Evolutionary conservation across 176 grass and related monocot species (phyloP).

Genomic region (Poa annua): DNA sequence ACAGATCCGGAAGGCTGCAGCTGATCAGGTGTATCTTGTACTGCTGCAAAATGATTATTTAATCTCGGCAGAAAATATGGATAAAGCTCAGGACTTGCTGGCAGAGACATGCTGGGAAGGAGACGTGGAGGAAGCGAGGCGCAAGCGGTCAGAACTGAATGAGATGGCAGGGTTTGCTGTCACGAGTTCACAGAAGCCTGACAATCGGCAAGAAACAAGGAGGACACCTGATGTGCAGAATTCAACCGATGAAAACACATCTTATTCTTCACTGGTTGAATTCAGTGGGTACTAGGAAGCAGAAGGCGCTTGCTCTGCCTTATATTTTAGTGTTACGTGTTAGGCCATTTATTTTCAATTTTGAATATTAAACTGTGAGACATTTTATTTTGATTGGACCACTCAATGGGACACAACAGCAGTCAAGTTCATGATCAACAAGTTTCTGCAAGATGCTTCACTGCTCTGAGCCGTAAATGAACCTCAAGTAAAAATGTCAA

Average conservation of each 20-base stretch:
- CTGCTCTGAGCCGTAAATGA: not conserved
- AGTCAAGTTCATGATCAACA: not conserved
- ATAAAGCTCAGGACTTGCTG: constrained; percentile 71
- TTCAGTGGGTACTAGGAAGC: constrained; percentile 75
- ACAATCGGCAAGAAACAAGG: constrained; percentile 36
- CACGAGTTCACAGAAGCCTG: constrained; percentile 15
- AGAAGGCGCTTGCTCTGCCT: not conserved
- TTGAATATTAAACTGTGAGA: not conserved
- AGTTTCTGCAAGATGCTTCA: not conserved
- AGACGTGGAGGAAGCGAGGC: constrained; percentile 65
- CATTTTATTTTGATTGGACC: not conserved
- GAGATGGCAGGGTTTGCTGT: constrained; percentile 60
- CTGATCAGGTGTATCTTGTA: constrained; percentile 91
- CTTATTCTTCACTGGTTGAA: constrained; percentile 88
- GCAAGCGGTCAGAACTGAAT: constrained; percentile 56
- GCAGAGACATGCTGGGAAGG: constrained; percentile 91
- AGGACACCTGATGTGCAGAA: not conserved
- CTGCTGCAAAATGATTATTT: constrained; percentile 71
- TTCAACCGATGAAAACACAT: constrained; percentile 76
- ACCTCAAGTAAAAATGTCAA: not conserved
- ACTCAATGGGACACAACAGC: not conserved
- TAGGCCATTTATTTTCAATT: not conserved
- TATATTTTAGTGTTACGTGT: not conserved
- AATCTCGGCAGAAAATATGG: constrained; percentile 50
- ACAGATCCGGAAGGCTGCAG: constrained; percentile 83